Base-by-base conservation (phyloP, 148 eudicot species). In the Camellia japonica region DNA sequence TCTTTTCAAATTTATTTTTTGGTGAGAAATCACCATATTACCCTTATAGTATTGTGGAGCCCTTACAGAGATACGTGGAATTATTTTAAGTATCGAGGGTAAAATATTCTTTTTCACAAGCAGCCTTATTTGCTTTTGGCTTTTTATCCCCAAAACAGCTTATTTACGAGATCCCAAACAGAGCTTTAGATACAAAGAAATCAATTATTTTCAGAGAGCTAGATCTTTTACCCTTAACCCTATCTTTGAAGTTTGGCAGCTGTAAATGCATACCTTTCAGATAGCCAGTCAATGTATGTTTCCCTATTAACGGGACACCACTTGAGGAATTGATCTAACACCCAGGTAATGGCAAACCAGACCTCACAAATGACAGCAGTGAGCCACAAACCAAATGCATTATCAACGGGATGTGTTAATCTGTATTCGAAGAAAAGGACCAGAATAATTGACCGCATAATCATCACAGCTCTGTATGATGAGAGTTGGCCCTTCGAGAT, bases 341-440 rank as follows among this genome's bases (percentile, higher is more conserved):
- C 85, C 99, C 99, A 97, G 41, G 99, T 94, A 62, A 97, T 80
- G 59, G 97, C 99, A 79, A 94, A 97, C 99, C 99, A 97, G 75
- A 97, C 88, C 96, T 97, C 99, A 86, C 99, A 97, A 75, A 97
- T 92, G 77, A 97, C 98, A 82, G 99, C 94, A 85, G 95, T 94
- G 59, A 97, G 95, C 99, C 99, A 97, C 59, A 97, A 90, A 68
- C 92, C 94, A 84, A 84, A 89, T 68, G 99, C 94, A 62, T 93
- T 91, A 58, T 97, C 99, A 62, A 97, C 99, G 16, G 99, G 98
- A 85, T 97, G 83, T 76, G 97, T 94, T 60, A 97, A 86, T 87
- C 99, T 89, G 80, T 97, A 97, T 43, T 97, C 95, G 86, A 97
- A 91, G 87, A 97, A 97, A 69, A 97, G 90, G 10, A 82, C 92